Conservation (phyloP, 2,329 filamentous ascomycete species). For the Cladosporium oxysporum region DNA sequence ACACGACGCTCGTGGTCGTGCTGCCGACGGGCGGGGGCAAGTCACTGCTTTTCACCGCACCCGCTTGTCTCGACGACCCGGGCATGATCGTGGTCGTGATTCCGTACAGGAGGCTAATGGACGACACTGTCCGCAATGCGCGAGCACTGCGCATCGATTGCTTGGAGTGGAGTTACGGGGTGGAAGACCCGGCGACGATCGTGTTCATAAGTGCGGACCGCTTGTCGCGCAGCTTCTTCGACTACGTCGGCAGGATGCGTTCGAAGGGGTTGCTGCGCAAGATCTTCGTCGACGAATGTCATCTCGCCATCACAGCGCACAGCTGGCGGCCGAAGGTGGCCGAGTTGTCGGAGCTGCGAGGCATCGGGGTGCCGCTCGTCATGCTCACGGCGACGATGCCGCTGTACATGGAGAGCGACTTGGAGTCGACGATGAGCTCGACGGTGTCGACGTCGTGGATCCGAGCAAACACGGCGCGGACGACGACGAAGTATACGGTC, state of each 20-base stretch:
- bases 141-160: too few relatives aligned
- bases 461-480: too few relatives aligned
- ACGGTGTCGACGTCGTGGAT: too few relatives aligned
- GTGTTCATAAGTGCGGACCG: constrained; percentile 3
- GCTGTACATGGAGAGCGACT: too few relatives aligned
- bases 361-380: too few relatives aligned
- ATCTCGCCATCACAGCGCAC: too few relatives aligned
- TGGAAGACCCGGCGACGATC: background rate
- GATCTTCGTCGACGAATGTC: constrained; percentile 15
- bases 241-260: constrained; percentile 18
- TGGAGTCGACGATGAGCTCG: too few relatives aligned
- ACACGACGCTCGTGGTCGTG: background rate
- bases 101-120: constrained; percentile 26
- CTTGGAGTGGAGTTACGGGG: too few relatives aligned
- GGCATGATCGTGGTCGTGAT: constrained; percentile 29
- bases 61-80: constrained; percentile 23
- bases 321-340: too few relatives aligned
- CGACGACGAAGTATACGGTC: too few relatives aligned
- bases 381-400: too few relatives aligned
- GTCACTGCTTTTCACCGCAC: constrained; percentile 22
- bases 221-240: constrained; percentile 16
- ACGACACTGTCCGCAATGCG: constrained; percentile 21
- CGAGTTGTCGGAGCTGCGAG: too few relatives aligned
- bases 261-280: constrained; percentile 22
- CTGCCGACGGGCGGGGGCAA: background rate